These are phyloP conservation scores for Monilinia fructigena DNA, from an alignment of 2,329 filamentous ascomycete species.

Conservation along the genomic window DNA sequence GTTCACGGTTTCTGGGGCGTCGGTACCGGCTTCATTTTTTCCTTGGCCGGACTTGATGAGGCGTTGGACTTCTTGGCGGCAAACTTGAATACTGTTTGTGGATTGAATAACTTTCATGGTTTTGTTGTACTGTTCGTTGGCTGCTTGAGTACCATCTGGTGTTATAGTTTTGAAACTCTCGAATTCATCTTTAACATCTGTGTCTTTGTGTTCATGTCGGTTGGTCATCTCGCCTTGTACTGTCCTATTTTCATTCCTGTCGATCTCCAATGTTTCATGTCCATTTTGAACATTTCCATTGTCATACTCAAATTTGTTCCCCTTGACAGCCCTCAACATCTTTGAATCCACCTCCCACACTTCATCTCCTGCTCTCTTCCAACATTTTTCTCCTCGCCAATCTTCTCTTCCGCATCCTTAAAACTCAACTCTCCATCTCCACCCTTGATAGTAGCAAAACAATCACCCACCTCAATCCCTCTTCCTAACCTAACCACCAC, in stretches of 20 bases:
- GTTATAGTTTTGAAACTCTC: constrained; percentile 42
- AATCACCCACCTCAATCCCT: constrained; percentile 51
- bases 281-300: constrained; percentile 7
- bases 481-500: constrained; percentile 50
- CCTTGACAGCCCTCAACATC: constrained; percentile 46
- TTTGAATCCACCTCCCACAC: constrained; percentile 48
- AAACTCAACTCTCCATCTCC: constrained; percentile 39
- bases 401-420: background rate
- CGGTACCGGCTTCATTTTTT: constrained; percentile 22
- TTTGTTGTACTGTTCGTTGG: constrained; percentile 45
- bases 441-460: constrained; percentile 53
- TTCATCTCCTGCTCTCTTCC: constrained; percentile 43
- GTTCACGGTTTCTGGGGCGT: constrained; percentile 8
- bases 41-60: background rate
- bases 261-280: constrained; percentile 27
- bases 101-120: constrained; percentile 45
- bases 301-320: constrained; percentile 30
- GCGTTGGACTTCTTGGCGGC: constrained; percentile 35
- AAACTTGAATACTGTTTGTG: constrained; percentile 43
- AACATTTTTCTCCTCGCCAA: background rate
- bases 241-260: background rate
- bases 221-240: constrained; percentile 42
- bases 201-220: constrained; percentile 42
- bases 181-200: constrained; percentile 42
- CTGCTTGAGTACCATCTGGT: constrained; percentile 47